Evolutionary conservation across 1,139 yeast genomes (phyloP), one percentile per base, ranked within the genome.

Genomic region (Starmera stellimalicola): DNA sequence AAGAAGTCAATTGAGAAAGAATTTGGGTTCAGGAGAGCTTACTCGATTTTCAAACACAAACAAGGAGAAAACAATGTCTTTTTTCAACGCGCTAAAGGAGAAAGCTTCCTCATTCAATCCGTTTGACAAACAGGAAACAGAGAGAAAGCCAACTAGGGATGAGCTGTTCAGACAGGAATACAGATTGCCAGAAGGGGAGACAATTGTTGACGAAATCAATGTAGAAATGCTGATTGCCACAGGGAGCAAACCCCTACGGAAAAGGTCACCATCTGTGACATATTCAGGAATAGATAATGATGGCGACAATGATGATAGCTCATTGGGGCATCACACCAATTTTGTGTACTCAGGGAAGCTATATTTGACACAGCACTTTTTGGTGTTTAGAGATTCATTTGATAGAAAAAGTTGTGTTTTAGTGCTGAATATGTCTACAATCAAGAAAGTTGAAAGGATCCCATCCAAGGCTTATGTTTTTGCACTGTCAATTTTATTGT

Each of bases 381-480:
- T 91, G 33, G 73, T 84, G 22, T 87, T 87, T 51, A 65, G 73
- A 37, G 85, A 84, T 48, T 70, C 73, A 5, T 75, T 73, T 43
- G 94, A 85, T 50, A 64, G 68, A 30, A 68, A 77, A 37, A 72
- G 77, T 37, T 82, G 93, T 50, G 68, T 75, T 8, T 73, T 88
- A 50, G 68, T 70, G 2, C 50, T 91, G 31, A 94, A 93, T 42
- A 60, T 91, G 31, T 75, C 91, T 7, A 73, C 95, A 1, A 62
- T 93, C 25, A 77, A 82, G 50, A 78, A 87, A 42, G 94, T 91
- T 18, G 96, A 91, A 54, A 65, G 97, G 35, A 65, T 85, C 18
- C 91, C 93, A 3, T 70, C 85, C 3, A 69, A 74, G 36, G 70
- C 83, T 2, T 81, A 77, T 51, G 78, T 83, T n/a, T 83, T 85